phyloP scores from a whole-genome alignment of 768 basidiomycete genomes.

The Agrocybe praecox region DNA sequence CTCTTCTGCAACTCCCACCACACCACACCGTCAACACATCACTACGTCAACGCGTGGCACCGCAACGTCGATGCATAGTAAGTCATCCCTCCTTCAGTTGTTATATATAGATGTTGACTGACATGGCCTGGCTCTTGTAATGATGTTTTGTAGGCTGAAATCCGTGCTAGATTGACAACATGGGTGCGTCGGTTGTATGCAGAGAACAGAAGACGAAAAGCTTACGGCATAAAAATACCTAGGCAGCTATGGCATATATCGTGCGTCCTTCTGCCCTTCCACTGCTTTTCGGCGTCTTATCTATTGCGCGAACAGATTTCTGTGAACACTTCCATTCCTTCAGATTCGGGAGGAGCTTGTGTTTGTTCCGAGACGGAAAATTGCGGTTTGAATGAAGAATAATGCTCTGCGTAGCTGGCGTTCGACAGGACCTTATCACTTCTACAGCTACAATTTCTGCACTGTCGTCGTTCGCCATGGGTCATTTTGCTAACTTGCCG shows the following conservation, averaged over 20 bases:
- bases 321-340: constrained; percentile 81
- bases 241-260: constrained; percentile 88
- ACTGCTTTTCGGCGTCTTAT: constrained; percentile 2
- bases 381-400: constrained; percentile 53
- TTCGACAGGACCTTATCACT: constrained; percentile 79
- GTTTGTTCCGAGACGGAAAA: constrained; percentile 64
- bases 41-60: too few species aligned
- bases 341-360: constrained; percentile 80
- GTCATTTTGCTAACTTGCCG: constrained; percentile 82
- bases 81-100: too few species aligned
- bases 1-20: too few species aligned
- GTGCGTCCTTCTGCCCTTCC: constrained; percentile 42
- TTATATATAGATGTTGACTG: too few species aligned
- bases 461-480: constrained; percentile 81
- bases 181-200: constrained; percentile 52
- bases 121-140: too few species aligned
- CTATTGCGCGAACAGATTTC: constrained; percentile 55
- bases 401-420: constrained; percentile 59
- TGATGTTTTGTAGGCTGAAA: too few species aligned
- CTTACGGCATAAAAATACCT: not conserved
- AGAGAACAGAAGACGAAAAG: constrained; percentile 4
- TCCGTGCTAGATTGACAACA: constrained; percentile 80
- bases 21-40: too few species aligned
- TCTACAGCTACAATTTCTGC: constrained; percentile 79
- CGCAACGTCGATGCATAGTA: too few species aligned